These are phyloP conservation scores for Rachicladosporium sp. DNA, from an alignment of 2,329 filamentous ascomycete species.

Conservation along the genomic window DNA sequence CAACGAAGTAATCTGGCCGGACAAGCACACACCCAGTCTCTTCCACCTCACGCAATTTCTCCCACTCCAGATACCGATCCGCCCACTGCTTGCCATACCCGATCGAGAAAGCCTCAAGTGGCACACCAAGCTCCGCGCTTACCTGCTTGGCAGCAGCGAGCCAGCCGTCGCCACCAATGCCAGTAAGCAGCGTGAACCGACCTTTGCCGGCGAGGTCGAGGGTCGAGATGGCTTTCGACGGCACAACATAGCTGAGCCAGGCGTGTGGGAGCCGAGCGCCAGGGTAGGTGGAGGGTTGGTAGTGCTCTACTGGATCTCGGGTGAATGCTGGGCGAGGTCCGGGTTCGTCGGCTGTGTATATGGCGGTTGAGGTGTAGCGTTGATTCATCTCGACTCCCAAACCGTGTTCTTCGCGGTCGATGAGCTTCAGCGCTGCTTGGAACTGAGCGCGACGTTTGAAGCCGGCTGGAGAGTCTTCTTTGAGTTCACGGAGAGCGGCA, in stretches of 20 bases:
- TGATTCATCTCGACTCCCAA: slow-evolving; percentile 51
- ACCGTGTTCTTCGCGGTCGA: slow-evolving; percentile 35
- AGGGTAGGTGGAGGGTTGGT: slow-evolving; percentile 39
- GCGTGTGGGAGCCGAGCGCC: slow-evolving; percentile 50
- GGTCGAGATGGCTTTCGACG: slow-evolving; percentile 37
- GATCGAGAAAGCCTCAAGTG: slow-evolving; percentile 40
- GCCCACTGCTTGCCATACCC: slow-evolving; percentile 48
- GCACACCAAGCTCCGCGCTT: slow-evolving; percentile 29
- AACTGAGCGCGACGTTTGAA: slow-evolving; percentile 27
- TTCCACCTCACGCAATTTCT: slow-evolving; percentile 38
- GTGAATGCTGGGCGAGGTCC: slow-evolving; percentile 12
- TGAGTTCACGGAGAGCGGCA: slow-evolving; percentile 18
- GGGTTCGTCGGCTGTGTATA: slow-evolving; percentile 17
- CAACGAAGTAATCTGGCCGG: slow-evolving; percentile 47
- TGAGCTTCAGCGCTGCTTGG: slow-evolving; percentile 17
- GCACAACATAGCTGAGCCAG: slow-evolving; percentile 44
- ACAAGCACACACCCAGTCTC: slow-evolving; percentile 49
- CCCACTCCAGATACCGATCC: slow-evolving; percentile 52
- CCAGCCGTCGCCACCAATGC: slow-evolving; percentile 46
- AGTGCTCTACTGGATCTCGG: slow-evolving; percentile 27
- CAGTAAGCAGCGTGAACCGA: slow-evolving; percentile 31
- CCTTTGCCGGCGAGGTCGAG: slow-evolving; percentile 49
- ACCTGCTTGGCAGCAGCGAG: slow-evolving; percentile 35
- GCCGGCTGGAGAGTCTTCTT: slow-evolving; percentile 15
- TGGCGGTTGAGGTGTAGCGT: slow-evolving; percentile 35